phyloP scores from a whole-genome alignment of 2,329 filamentous ascomycete genomes.

The Aspergillus sp. region DNA sequence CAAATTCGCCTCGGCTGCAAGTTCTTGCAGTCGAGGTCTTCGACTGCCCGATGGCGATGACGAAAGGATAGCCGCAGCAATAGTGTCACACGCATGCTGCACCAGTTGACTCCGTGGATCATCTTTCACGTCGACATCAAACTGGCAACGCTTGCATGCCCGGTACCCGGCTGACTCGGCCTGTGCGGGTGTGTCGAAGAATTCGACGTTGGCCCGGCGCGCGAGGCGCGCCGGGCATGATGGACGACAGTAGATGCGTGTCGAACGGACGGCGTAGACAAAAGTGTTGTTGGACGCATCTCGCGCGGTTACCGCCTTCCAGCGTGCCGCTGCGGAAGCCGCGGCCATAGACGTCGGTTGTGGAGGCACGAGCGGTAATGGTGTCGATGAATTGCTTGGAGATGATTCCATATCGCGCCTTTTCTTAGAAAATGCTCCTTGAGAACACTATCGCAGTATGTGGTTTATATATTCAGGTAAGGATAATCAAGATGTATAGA shows the following conservation, averaged over 20 bases:
- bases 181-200: constrained; percentile 48
- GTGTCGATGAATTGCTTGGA: neutral
- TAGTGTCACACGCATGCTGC: neutral
- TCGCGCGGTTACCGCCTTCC: neutral
- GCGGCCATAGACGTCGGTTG: neutral
- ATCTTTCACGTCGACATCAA: constrained; percentile 27
- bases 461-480: neutral
- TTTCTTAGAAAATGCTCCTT: neutral
- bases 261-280: constrained; percentile 51
- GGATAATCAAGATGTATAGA: neutral
- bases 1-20: constrained; percentile 54
- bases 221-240: constrained; percentile 50
- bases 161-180: constrained; percentile 54
- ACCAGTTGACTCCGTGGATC: neutral
- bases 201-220: constrained; percentile 60
- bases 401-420: neutral
- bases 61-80: neutral
- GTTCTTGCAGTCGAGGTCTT: constrained; percentile 43
- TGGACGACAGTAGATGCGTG: constrained; percentile 11
- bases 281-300: constrained; percentile 29
- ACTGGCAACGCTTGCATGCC: constrained; percentile 58
- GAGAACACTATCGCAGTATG: neutral
- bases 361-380: neutral
- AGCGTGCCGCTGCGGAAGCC: neutral
- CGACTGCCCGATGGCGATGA: neutral